Base-by-base conservation (phyloP, 2,329 filamentous ascomycete species). In the Dryadomyces sulphureus region DNA sequence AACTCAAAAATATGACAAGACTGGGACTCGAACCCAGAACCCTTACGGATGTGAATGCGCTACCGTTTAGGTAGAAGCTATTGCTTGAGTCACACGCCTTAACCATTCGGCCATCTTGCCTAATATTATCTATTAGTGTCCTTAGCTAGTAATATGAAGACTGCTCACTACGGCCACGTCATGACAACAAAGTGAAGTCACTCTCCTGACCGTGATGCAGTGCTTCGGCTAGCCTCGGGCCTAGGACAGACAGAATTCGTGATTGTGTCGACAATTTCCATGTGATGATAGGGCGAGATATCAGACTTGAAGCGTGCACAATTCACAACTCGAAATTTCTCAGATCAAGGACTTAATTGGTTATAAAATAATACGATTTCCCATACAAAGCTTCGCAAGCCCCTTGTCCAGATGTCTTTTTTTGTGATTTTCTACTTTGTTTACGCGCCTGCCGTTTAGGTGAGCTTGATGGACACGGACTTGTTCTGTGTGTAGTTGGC, bases 401-500 rank as follows among this genome's bases (percentile, higher is more conserved):
- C 27, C 9, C 3, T 32, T 32, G 27, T 32, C 27, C 27, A 32
- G 11, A 32, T 32, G 27, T 14, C 27, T 36, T 19, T 36, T 36
- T 36, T 19, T 19, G 3, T 36, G 4, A n/a, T 5, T 17, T 36
- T n/a, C 17, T 19, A n/a, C 5, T 36, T 36, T 36, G n/a, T 36
- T 35, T 11, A 21, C 21, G n/a, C 21, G 7, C 3, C 12, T 43
- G 11, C 32, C 32, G 4, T 20, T 38, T 43, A 43, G 3, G 12
- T 7, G 17, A 73, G 56, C 46, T 69, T 66, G 59, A 81, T 76
- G 25, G 68, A 66, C 4, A 84, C 78, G 5, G 73, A 73, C 71
- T 84, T 84, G 59, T 67, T 75, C 60, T 84, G 73, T 12, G 76
- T 81, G 62, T 84, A 85, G 65, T 80, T 79, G 38, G 68, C 65